These are phyloP conservation scores for Penicillium chermesinum DNA, from an alignment of 495 filamentous ascomycete species.

Conservation along the genomic window DNA sequence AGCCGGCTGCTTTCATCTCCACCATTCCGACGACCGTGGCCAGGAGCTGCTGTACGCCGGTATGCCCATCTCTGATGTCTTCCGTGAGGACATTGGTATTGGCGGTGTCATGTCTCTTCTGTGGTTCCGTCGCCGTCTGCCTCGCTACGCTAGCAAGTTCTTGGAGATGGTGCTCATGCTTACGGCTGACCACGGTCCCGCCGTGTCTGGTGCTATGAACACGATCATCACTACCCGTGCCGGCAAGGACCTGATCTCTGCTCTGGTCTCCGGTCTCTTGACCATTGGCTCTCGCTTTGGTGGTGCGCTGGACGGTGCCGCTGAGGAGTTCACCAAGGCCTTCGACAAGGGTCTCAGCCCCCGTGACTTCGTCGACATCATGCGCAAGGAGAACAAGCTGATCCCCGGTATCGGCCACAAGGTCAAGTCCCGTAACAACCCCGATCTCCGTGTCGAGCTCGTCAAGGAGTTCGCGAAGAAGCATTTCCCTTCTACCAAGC, in stretches of 20 bases:
- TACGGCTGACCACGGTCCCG: constrained; percentile 97
- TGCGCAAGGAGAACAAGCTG: constrained; percentile 99
- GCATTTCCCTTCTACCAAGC: constrained; percentile 93
- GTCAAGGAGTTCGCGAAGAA: constrained; percentile 98
- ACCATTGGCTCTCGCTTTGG: constrained; percentile 98
- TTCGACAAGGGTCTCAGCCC: constrained; percentile 97
- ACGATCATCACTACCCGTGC: constrained; percentile 99
- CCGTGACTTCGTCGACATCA: constrained; percentile 96
- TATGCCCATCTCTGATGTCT: constrained; percentile 99
- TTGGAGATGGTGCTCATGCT: constrained; percentile 99
- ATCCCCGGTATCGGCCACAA: constrained; percentile 98
- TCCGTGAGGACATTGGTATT: constrained; percentile 97
- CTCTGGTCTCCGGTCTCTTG: constrained; percentile 91
- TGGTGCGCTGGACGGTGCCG: constrained; percentile 95
- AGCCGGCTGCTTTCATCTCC: constrained; percentile 98
- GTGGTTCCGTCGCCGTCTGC: constrained; percentile 98
- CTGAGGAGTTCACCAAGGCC: constrained; percentile 96
- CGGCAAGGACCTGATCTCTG: constrained; percentile 95
- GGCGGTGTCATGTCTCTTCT: constrained; percentile 99
- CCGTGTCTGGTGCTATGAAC: constrained; percentile 99
- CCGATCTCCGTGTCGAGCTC: constrained; percentile 97
- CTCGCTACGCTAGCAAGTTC: constrained; percentile 95
- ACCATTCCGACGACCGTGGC: constrained; percentile 99
- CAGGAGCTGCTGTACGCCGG: constrained; percentile 98
- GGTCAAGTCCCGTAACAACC: constrained; percentile 99